These are phyloP conservation scores for Zizania latifolia DNA, from an alignment of 176 grass and related monocot genomes.

Conservation along the genomic window DNA sequence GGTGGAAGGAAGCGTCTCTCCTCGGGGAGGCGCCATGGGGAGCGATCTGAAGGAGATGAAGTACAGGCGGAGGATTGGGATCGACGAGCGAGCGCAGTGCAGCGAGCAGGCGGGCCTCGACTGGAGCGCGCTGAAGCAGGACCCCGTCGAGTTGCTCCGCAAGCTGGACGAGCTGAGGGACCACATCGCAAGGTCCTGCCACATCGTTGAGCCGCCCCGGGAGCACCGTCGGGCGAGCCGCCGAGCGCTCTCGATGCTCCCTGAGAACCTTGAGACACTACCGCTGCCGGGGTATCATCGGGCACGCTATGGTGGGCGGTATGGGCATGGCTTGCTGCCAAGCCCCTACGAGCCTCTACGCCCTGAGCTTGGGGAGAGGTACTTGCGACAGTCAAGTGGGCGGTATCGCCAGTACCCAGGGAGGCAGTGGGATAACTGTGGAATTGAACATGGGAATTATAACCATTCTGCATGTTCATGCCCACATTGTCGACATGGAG, in stretches of 20 bases:
- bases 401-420: slow-evolving; percentile 41
- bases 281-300: slow-evolving; percentile 37
- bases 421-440: slow-evolving; percentile 44
- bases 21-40: slow-evolving; percentile 39
- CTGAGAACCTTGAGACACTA: slow-evolving; percentile 23
- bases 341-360: slow-evolving; percentile 19
- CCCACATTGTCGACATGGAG: slow-evolving; percentile 29
- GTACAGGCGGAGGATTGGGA: slow-evolving; percentile 44
- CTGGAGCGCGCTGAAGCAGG: slow-evolving; percentile 48
- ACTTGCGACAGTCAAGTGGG: slow-evolving; percentile 25
- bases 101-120: slow-evolving; percentile 39
- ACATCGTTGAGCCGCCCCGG: slow-evolving; percentile 41
- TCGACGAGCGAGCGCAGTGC: slow-evolving; percentile 36
- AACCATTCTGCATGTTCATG: slow-evolving; percentile 37
- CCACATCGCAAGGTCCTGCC: slow-evolving; percentile 63
- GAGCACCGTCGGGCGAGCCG: slow-evolving; percentile 25
- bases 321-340: slow-evolving; percentile 35
- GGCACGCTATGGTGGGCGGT: slow-evolving; percentile 22
- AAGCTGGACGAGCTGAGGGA: slow-evolving; percentile 91
- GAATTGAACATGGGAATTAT: slow-evolving; percentile 30
- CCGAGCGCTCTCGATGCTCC: slow-evolving; percentile 32
- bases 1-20: slow-evolving; percentile 13
- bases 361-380: slow-evolving; percentile 37
- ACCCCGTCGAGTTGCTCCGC: slow-evolving; percentile 66
- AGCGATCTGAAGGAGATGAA: slow-evolving; percentile 64